phyloP scores from a whole-genome alignment of 495 filamentous ascomycete genomes.

The Annulohypoxylon nitens region DNA sequence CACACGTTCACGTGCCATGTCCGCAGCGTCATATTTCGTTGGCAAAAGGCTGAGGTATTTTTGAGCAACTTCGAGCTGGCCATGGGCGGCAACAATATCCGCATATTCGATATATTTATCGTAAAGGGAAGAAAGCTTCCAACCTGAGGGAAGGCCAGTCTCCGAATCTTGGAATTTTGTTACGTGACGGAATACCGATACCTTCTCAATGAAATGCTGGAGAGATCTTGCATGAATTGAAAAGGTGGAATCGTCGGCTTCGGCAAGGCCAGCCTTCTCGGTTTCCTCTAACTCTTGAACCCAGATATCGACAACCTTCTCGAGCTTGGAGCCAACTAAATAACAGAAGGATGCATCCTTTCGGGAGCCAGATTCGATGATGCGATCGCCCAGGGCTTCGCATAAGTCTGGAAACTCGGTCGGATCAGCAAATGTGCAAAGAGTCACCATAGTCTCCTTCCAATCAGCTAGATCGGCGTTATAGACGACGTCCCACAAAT shows the following conservation, averaged over 20 bases:
- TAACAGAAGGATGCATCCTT: constrained; percentile 97
- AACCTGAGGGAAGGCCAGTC: constrained; percentile 74
- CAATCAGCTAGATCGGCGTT: constrained; percentile 93
- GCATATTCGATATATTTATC: constrained; percentile 98
- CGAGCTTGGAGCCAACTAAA: constrained; percentile 92
- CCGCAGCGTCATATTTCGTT: constrained; percentile 85
- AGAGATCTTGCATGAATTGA: constrained; percentile 90
- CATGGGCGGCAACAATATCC: constrained; percentile 91
- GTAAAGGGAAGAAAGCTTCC: constrained; percentile 91
- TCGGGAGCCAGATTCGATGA: constrained; percentile 79
- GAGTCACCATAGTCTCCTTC: constrained; percentile 95
- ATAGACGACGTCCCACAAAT: constrained; percentile 97
- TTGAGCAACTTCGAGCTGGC: constrained; percentile 86
- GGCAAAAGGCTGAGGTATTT: constrained; percentile 93
- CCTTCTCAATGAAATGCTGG: constrained; percentile 97
- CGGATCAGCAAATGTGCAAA: constrained; percentile 94
- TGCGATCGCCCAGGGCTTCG: constrained; percentile 91
- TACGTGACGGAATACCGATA: constrained; percentile 94
- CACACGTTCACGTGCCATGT: constrained; percentile 87
- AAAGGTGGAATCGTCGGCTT: constrained; percentile 81
- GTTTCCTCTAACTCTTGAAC: constrained; percentile 85
- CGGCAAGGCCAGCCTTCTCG: constrained; percentile 79
- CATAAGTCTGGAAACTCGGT: constrained; percentile 96
- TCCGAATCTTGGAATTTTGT: constrained; percentile 91
- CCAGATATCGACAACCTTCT: constrained; percentile 97